These are phyloP conservation scores for Cryphonectria carpinicola DNA, from an alignment of 2,329 filamentous ascomycete species.

Conservation along the genomic window DNA sequence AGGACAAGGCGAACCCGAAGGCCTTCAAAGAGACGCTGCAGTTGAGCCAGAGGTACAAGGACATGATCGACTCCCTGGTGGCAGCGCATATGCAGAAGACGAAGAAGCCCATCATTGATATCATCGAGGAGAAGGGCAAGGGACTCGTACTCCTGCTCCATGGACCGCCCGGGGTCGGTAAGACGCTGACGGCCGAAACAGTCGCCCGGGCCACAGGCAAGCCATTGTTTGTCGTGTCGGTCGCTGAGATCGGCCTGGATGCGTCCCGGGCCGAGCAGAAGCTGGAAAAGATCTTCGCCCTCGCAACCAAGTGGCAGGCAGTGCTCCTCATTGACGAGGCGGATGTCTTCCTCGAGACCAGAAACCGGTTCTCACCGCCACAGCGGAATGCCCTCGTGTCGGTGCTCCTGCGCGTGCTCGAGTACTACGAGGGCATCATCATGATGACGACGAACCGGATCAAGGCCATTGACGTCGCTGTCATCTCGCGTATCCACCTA, in stretches of 20 bases:
- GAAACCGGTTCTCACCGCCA: constrained; percentile 23
- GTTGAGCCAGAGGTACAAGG: constrained; percentile 21
- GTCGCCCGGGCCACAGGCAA: constrained; percentile 27
- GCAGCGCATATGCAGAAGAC: constrained; percentile 18
- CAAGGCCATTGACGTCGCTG: constrained; percentile 32
- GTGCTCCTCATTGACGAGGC: constrained; percentile 36
- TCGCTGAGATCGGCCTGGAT: constrained; percentile 27
- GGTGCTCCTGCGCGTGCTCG: constrained; percentile 28
- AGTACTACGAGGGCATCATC: constrained; percentile 29
- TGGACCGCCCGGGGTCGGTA: constrained; percentile 28
- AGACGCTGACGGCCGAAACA: constrained; percentile 29
- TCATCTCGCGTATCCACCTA: constrained; percentile 33
- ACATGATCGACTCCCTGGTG: constrained; percentile 25
- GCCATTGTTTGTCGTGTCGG: constrained; percentile 24
- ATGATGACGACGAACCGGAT: constrained; percentile 34
- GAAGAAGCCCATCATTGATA: constrained; percentile 25
- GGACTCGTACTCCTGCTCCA: constrained; percentile 26
- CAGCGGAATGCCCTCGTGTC: constrained; percentile 30
- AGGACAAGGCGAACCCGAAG: neutral
- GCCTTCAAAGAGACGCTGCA: constrained; percentile 18
- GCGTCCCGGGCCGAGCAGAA: constrained; percentile 24
- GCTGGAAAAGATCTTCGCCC: constrained; percentile 26
- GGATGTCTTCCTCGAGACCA: constrained; percentile 32
- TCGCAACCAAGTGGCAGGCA: constrained; percentile 35
- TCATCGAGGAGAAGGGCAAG: constrained; percentile 28